Evolutionary conservation across 176 grass and related monocot species (phyloP).

Genomic region (Avena atlantica): DNA sequence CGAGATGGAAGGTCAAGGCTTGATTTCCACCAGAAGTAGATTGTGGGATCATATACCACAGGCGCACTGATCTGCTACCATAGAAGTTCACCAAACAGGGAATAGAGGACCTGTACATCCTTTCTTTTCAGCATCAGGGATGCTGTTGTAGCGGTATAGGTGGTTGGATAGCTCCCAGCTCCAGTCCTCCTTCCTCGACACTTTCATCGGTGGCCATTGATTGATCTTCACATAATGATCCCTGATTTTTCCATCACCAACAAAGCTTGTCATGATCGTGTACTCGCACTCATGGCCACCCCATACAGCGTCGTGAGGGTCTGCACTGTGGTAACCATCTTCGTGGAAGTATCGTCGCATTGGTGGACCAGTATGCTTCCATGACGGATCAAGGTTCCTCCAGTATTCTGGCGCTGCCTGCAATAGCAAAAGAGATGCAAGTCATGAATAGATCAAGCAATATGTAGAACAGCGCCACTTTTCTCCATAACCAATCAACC

Average conservation of each 20-base stretch:
- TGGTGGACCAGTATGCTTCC: constrained; percentile 76
- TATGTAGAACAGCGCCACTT: neutral
- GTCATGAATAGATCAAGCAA: neutral
- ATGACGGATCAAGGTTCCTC: constrained; percentile 85
- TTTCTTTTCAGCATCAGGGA: constrained; percentile 72
- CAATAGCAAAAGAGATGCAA: constrained; percentile 29
- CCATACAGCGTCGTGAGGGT: constrained; percentile 70
- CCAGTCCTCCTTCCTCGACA: constrained; percentile 81
- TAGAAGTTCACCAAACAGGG: constrained; percentile 76
- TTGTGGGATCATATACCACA: neutral
- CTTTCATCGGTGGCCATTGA: constrained; percentile 69
- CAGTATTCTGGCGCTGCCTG: constrained; percentile 94
- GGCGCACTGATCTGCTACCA: neutral
- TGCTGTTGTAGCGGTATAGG: constrained; percentile 69
- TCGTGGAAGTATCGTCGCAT: constrained; percentile 89
- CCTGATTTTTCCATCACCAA: constrained; percentile 66
- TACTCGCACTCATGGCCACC: constrained; percentile 89
- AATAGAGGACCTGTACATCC: constrained; percentile 80
- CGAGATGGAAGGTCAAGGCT: neutral
- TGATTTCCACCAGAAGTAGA: constrained; percentile 26
- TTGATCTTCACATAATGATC: constrained; percentile 91
- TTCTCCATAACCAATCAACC: neutral
- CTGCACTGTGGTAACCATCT: constrained; percentile 77
- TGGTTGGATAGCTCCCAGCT: constrained; percentile 87
- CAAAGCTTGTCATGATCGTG: constrained; percentile 78